Evolutionary conservation across 352 stramenopile genomes (phyloP), one percentile per base, ranked within the genome.

Genomic region (Phytophthora multivora): DNA sequence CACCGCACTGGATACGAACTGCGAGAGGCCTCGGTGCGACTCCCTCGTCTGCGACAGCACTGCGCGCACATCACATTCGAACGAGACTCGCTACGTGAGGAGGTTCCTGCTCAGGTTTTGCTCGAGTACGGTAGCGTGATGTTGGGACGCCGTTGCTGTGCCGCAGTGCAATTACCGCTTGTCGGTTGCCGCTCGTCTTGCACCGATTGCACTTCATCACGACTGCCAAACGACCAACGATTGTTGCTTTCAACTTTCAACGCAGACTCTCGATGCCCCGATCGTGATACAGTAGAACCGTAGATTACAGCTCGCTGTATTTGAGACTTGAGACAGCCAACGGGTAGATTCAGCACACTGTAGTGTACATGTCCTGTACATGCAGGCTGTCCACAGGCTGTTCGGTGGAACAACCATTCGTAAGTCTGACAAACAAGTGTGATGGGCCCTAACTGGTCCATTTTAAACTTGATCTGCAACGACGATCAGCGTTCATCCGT

Each of bases 41-140:
- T 8, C 15, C 15, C 23, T 57, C 50, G 50, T 50, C 51, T 59
- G 39, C 12, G 33, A 45, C 9, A 10, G 33, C 48, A 55, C 33
- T n/a, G 18, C 19, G 43, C 36, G 36, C 33, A 42, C 19, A 35
- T 55, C 33, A 25, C 19, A 35, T 25, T 15, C 12, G 16, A 15
- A 18, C 21, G 41, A 25, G 18, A 13, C 18, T 11, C 39, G 39
- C 5, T 25, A 40, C 45, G 28, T 45, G 13, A 21, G 28, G 19
- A 31, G 18, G 48, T 25, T 55, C 30, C 10, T 53, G 47, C 47
- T 53, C 48, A 55, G 31, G 48, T 55, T 53, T 31, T 55, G 23
- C 31, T 30, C 30, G n/a, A n/a, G n/a, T n/a, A n/a, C 11, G 43
- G 30, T 18, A 40, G 11, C 45, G 25, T 16, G 30, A 39, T 19